phyloP scores from a whole-genome alignment of 148 eudicot species.

The Rhododendron simsii region DNA sequence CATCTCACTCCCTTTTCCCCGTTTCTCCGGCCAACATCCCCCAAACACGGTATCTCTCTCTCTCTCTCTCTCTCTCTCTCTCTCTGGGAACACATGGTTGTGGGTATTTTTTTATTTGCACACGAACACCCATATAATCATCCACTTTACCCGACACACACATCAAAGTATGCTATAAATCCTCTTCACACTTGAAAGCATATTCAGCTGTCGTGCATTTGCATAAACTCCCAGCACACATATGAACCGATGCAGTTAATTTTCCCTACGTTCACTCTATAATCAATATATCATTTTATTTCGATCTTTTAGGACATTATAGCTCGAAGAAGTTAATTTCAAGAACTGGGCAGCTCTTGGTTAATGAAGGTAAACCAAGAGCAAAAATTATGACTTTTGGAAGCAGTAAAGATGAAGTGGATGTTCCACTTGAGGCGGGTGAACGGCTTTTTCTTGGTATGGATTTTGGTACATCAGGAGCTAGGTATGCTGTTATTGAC shows the following conservation, averaged over 20 bases:
- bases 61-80: constrained; percentile 5
- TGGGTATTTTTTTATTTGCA: neutral
- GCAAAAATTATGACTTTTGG: constrained; percentile 7
- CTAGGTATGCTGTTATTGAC: constrained; percentile 81
- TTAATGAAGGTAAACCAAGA: constrained; percentile 2
- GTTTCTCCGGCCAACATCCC: constrained; percentile 4
- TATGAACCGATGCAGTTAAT: neutral
- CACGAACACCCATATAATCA: neutral
- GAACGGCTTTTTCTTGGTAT: constrained; percentile 71
- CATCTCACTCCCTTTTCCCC: neutral
- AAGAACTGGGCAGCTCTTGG: neutral
- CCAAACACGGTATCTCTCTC: constrained; percentile 11
- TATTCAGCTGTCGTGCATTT: neutral
- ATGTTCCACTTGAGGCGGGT: constrained; percentile 9
- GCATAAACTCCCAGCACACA: neutral
- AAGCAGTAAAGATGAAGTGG: constrained; percentile 14
- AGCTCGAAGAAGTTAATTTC: constrained; percentile 15
- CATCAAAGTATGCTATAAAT: neutral
- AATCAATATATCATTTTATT: neutral
- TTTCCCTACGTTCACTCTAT: neutral
- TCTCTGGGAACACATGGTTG: neutral
- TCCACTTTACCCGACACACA: neutral
- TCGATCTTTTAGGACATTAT: neutral
- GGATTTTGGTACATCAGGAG: constrained; percentile 99
- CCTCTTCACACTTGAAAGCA: neutral